Base-by-base conservation (phyloP, 2,329 filamentous ascomycete genomes). In the Microdochium trichocladiopsis region DNA sequence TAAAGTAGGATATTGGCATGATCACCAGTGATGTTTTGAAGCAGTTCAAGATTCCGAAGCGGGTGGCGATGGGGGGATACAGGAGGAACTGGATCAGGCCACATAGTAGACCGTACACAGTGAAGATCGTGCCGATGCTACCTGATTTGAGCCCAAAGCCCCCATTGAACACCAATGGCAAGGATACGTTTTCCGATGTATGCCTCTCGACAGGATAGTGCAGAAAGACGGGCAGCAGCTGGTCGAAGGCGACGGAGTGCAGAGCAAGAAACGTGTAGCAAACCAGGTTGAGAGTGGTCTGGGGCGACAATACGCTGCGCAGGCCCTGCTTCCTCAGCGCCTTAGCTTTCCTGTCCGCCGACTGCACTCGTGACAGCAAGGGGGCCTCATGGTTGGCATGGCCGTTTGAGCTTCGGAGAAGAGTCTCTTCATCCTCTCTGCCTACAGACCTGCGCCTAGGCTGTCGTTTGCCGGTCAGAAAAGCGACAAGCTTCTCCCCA, bases 161-260 rank as follows among this genome's bases (percentile, higher is more conserved):
- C 36, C 90, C 86, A 2, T 80, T 77, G 63, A 96, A 96, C 62
- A 88, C 87, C 62, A 96, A 86, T 0, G 92, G 92, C 0, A 90
- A 76, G 2, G 75, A 71, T 0, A 76, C 80, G 61, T 82, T 82
- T 11, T 83, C 73, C 0, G 78, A 71, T 0, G 82, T 80, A 53
- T 81, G 77, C 48, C 79, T 69, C 31, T 79, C 69, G 4, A 76
- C 63, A 0, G 87, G 86, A 57, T 90, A 87, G 69, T 95, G 88
- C 62, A 96, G 79, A 66, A 95, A 95, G 1, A 96, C 90, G 2
- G 91, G 88, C 1, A 97, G 80, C 2, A 93, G 77, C 63, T 95
- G 91, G 68, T 97, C 93, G 63, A 85, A 96, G 1, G 90, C 85
- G 37, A 95, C 83, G 0, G 83, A 85, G 68, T 96, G 91, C 49